Evolutionary conservation across 768 basidiomycete species (phyloP), one percentile per base, ranked within the genome.

Genomic region (Paxillus rubicundulus): DNA sequence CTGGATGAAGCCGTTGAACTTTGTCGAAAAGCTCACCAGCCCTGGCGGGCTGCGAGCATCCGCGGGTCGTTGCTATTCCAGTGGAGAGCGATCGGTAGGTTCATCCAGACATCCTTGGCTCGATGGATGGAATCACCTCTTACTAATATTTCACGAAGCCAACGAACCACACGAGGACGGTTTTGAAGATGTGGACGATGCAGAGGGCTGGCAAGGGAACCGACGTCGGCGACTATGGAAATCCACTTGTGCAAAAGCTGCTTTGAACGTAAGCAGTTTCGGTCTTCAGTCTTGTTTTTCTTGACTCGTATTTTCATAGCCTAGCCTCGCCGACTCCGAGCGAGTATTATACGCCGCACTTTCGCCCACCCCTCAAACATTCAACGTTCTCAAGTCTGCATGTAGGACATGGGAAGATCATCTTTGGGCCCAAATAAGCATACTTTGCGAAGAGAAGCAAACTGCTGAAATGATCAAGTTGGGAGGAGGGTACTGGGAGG

Each of bases 321-420:
- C 80, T 17, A 72, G 58, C 73, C 72, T 95, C 3, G 74, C 87
- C 0, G 75, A 82, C 13, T 75, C 84, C 36, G 93, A 98, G 67
- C 86, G 93, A n/a, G 79, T 85, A 1, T 74, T 98, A 0, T 95
- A 93, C 59, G 95, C 94, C 0, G 85, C 93, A 0, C 80, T 99
- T 8, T 85, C 77, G 24, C 95, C 85, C 30, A 87, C 77, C 12
- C 81, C 77, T 42, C 85, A 79, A 67, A 89, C 88, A 1, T 78
- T 82, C 0, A 72, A 68, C 18, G 69, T 86, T 30, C 79, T 92
- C 32, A 84, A 87, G 56, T 78, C 84, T 0, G 82, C 87, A 3
- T 95, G 92, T 62, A 72, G 85, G 32, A 87, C 89, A 18, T 98
- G 96, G 95, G 90, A 95, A 62, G 97, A 99, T 63, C 87, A 95